Percentiles rank a stretch among this genome's conserved stretches.
These are phyloP conservation scores for Yamadazyma friedrichii DNA, from an alignment of 1,139 yeast species.

Conservation along the genomic window DNA sequence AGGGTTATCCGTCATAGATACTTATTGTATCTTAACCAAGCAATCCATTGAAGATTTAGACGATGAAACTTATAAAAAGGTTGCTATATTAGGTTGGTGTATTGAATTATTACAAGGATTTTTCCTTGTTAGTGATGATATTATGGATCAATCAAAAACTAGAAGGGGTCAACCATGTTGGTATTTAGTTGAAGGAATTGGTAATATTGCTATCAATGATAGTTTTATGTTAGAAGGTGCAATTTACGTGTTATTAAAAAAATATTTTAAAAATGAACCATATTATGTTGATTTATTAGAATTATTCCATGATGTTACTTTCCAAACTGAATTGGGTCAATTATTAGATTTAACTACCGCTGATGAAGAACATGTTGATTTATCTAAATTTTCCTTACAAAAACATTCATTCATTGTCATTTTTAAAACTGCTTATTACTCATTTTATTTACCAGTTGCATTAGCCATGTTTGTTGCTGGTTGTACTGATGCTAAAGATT, in stretches of 20 bases:
- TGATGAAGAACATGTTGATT: slow-evolving; percentile 91
- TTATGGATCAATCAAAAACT: slow-evolving; percentile 96
- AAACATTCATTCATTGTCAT: slow-evolving; percentile 95
- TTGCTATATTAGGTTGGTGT: slow-evolving; percentile 93
- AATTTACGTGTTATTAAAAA: slow-evolving; percentile 84
- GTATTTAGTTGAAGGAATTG: slow-evolving; percentile 80
- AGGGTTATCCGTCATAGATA: slow-evolving; percentile 93
- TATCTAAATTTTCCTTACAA: slow-evolving; percentile 77
- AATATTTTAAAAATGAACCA: slow-evolving; percentile 75
- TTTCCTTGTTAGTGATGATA: slow-evolving; percentile 96
- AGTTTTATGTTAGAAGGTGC: slow-evolving; percentile 97
- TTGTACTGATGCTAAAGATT: slow-evolving; percentile 62
- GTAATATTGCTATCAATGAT: slow-evolving; percentile 94
- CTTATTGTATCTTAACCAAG: slow-evolving; percentile 77
- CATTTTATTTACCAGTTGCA: slow-evolving; percentile 96
- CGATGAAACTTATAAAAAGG: slow-evolving; percentile 72
- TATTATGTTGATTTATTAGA: slow-evolving; percentile 91
- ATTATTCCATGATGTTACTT: slow-evolving; percentile 90
- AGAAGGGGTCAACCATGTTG: slow-evolving; percentile 99
- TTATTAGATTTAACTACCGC: slow-evolving; percentile 93
- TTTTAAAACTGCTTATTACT: slow-evolving; percentile 96
- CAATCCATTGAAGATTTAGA: slow-evolving; percentile 58
- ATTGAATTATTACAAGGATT: slow-evolving; percentile 95
- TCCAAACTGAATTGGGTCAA: slow-evolving; percentile 98
- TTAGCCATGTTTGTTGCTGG: slow-evolving; percentile 95